Base-by-base conservation (phyloP, 495 filamentous ascomycete genomes). In the Clohesyomyces aquaticus region DNA sequence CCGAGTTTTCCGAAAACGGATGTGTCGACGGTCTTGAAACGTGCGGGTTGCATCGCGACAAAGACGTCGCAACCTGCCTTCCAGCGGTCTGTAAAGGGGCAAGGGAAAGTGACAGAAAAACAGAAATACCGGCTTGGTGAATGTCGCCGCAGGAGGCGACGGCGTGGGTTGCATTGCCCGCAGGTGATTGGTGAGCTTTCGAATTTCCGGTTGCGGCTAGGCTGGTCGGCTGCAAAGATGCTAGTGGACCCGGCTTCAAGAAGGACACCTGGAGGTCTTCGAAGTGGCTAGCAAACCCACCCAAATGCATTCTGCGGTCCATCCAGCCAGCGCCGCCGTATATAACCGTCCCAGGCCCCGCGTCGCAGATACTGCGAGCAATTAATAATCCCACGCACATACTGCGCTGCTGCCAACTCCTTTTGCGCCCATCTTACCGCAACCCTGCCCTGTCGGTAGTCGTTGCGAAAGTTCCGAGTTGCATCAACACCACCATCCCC, bases 401-500 rank as follows among this genome's bases (percentile, higher is more conserved):
- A 25, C 29, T 41, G 51, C 26, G 26, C 51, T 55, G 14, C 22
- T 19, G 16, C 42, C 22, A 42, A 52, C n/a, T 23, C 10, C 22
- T 28, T 22, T 4, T 52, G 48, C 48, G 18, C 6, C 32, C 51
- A 55, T 10, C 28, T 42, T 32, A 14, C 47, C 47, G 27, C 18
- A 16, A n/a, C 25, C 18, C 42, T 53, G 47, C 19, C 14, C 48
- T 61, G 27, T 60, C 59, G 49, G 59, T 50, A 63, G 26, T 43
- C 27, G 16, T 19, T 27, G 38, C 38, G 6, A 52, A 52, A 53
- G 48, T 52, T 46, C 58, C 58, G 48, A 53, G 25, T 46, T n/a
- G n/a, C n/a, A n/a, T n/a, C 12, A 19, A 26, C 27, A 63, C 10
- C 28, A n/a, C 28, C 25, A 3, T 28, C 25, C n/a, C 52, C 3